Evolutionary conservation across 352 stramenopile genomes (phyloP).

Genomic region (Pythium plurisporium): DNA sequence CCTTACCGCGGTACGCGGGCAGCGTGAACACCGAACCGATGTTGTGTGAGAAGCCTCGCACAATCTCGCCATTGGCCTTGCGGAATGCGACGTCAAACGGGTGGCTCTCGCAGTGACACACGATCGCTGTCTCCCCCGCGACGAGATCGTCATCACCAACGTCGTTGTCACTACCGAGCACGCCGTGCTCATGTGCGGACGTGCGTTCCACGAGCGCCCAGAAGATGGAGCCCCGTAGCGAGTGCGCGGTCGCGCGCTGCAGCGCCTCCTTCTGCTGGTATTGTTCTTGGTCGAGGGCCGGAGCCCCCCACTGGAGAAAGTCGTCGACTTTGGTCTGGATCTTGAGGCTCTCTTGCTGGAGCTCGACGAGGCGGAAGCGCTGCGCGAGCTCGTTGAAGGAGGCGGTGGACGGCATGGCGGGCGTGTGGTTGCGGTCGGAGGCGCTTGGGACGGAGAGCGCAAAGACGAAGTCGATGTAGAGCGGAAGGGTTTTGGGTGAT

Average conservation of each 20-base stretch:
- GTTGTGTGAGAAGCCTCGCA: constrained; percentile 44
- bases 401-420: too few relatives aligned
- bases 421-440: too few relatives aligned
- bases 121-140: constrained; percentile 22
- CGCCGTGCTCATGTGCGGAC: not conserved
- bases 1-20: constrained; percentile 37
- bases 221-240: constrained; percentile 41
- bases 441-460: too few relatives aligned
- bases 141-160: constrained; percentile 22
- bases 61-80: constrained; percentile 28
- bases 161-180: constrained; percentile 3
- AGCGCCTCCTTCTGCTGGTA: constrained; percentile 42
- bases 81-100: constrained; percentile 46
- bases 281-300: constrained; percentile 23
- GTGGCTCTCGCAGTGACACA: constrained; percentile 60
- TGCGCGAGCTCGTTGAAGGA: too few relatives aligned
- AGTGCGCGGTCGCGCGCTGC: constrained; percentile 41
- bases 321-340: constrained; percentile 55
- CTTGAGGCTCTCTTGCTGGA: constrained; percentile 47
- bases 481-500: too few relatives aligned
- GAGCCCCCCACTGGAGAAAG: constrained; percentile 34
- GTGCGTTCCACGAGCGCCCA: constrained; percentile 47
- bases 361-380: constrained; percentile 50
- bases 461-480: too few relatives aligned
- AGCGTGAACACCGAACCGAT: constrained; percentile 62